Evolutionary conservation across 345 rosid species (phyloP).

Genomic region (Rhodamnia rubescens): DNA sequence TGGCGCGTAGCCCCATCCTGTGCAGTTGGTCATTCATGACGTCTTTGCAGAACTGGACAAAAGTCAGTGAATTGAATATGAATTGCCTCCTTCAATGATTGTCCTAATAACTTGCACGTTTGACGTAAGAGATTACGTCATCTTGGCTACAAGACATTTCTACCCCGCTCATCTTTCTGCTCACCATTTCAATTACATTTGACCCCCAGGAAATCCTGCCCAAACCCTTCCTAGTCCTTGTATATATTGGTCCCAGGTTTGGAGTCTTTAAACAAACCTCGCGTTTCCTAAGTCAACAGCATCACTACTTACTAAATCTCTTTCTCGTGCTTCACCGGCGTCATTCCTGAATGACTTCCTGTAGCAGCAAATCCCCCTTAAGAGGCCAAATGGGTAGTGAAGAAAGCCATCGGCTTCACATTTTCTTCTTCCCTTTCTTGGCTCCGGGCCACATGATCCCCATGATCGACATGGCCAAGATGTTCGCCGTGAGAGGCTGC

Average conservation of each 20-base stretch:
- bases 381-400: background rate
- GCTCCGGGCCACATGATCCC: slow-evolving; percentile 27
- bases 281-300: background rate
- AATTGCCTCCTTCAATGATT: background rate
- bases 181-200: background rate
- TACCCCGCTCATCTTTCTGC: background rate
- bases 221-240: background rate
- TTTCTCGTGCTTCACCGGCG: background rate
- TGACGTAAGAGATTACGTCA: background rate
- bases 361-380: background rate
- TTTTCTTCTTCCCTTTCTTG: slow-evolving; percentile 30
- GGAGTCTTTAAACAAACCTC: background rate
- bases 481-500: slow-evolving; percentile 20
- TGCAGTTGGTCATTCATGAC: background rate
- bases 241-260: background rate
- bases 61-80: background rate
- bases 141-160: too few relatives aligned
- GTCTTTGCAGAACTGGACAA: background rate
- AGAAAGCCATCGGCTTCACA: slow-evolving; percentile 6
- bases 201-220: background rate
- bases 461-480: slow-evolving; percentile 25
- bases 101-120: background rate
- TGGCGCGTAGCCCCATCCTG: background rate
- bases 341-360: background rate
- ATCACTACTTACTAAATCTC: background rate